These are phyloP conservation scores for Apiospora rasikravindrae DNA, from an alignment of 2,329 filamentous ascomycete genomes.

Conservation along the genomic window DNA sequence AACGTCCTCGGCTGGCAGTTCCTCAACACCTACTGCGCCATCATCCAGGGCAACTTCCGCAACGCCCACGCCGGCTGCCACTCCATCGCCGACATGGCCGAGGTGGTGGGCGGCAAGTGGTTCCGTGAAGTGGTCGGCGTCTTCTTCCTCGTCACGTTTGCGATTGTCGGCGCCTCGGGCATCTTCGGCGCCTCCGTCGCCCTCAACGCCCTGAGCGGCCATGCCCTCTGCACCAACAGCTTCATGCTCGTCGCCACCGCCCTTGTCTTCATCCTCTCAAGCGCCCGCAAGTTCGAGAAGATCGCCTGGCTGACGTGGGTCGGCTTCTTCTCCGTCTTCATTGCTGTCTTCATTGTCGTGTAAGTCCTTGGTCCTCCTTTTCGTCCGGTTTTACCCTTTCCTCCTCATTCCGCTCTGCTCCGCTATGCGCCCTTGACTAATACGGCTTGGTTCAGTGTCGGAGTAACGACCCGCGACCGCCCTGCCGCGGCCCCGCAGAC, in stretches of 20 bases:
- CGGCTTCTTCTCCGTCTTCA: slow-evolving; percentile 63
- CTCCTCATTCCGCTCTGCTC: background rate
- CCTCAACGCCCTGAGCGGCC: slow-evolving; percentile 62
- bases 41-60: slow-evolving; percentile 47
- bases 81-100: slow-evolving; percentile 59
- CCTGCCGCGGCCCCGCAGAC: slow-evolving; percentile 65
- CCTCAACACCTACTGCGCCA: slow-evolving; percentile 45
- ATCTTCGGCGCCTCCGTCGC: slow-evolving; percentile 64
- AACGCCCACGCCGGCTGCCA: slow-evolving; percentile 46
- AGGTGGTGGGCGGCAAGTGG: slow-evolving; percentile 56
- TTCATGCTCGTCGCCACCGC: slow-evolving; percentile 59
- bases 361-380: slow-evolving; percentile 31
- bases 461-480: slow-evolving; percentile 60
- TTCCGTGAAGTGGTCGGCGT: slow-evolving; percentile 58
- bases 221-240: slow-evolving; percentile 64
- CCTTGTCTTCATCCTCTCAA: slow-evolving; percentile 53
- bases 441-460: slow-evolving; percentile 44
- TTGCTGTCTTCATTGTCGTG: slow-evolving; percentile 63
- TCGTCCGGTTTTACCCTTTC: background rate
- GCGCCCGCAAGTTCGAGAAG: slow-evolving; percentile 62
- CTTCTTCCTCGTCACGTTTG: slow-evolving; percentile 62
- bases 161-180: slow-evolving; percentile 60
- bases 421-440: background rate
- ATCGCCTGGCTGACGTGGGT: slow-evolving; percentile 67
- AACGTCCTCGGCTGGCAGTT: slow-evolving; percentile 49